These are phyloP conservation scores for Rubroboletus pulcherrimus DNA, from an alignment of 768 basidiomycete species.

Conservation along the genomic window DNA sequence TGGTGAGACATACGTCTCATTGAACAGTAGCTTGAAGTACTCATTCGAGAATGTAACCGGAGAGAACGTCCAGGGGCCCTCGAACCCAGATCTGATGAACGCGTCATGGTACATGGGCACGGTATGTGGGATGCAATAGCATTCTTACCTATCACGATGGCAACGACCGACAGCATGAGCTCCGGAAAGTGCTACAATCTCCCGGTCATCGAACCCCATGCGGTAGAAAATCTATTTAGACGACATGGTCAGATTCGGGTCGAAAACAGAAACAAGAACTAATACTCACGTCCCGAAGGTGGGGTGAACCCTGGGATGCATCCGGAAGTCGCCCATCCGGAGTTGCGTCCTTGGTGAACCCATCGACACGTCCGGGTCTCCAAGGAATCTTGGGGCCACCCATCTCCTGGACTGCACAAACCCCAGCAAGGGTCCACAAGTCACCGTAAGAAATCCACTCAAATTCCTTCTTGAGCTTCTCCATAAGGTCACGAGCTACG, in stretches of 20 bases:
- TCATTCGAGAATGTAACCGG: constrained; percentile 86
- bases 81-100: constrained; percentile 61
- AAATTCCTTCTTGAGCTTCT: constrained; percentile 83
- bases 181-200: constrained; percentile 92
- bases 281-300: constrained; percentile 67
- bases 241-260: neutral
- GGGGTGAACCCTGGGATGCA: constrained; percentile 76
- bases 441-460: constrained; percentile 96
- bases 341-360: constrained; percentile 65
- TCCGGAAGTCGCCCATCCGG: constrained; percentile 92
- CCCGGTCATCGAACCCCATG: constrained; percentile 93
- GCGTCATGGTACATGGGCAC: neutral
- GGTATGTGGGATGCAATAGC: neutral
- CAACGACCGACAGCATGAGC: constrained; percentile 96
- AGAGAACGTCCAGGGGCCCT: constrained; percentile 94
- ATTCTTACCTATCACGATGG: constrained; percentile 67
- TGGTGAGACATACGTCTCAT: constrained; percentile 60
- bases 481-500: constrained; percentile 78
- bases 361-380: constrained; percentile 92
- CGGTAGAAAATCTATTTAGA: constrained; percentile 58
- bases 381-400: constrained; percentile 90
- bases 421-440: constrained; percentile 94
- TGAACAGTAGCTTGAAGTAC: constrained; percentile 79
- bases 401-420: constrained; percentile 90
- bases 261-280: neutral